Base-by-base conservation (phyloP, 106 monocot species). In the Phalaenopsis equestris region DNA sequence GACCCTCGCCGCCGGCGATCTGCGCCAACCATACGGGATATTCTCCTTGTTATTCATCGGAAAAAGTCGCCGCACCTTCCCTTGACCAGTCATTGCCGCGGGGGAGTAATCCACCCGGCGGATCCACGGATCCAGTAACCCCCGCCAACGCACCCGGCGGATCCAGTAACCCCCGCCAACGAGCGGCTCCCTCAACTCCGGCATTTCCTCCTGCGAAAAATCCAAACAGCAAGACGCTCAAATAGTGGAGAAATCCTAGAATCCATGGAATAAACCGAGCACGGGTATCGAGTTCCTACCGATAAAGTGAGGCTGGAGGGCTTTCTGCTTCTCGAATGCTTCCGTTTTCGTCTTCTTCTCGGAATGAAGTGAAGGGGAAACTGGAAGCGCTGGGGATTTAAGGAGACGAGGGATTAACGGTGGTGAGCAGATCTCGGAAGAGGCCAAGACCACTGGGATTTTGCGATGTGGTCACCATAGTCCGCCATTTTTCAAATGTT, bases 111-210 rank as follows among this genome's bases (percentile, higher is more conserved):
- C 68, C 21, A 68, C 80, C 1, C 56, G 72, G 8, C n/a, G n/a
- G n/a, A n/a, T n/a, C n/a, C n/a, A n/a, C 45, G 55, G 80, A 80
- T 80, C 46, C 19, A 80, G 80, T 55, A 73, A 1, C 80, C 80
- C 30, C 80, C 70, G 56, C 18, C 38, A 3, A 4, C 15, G 11
- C 21, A 68, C 80, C 1, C 56, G 72, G 8, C 45, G 55, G 80
- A 80, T 80, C 46, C 19, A 80, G 80, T 55, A 73, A 1, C 80
- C 80, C 30, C 80, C 70, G 56, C 18, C 38, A 3, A 4, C 15
- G 11, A 46, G 41, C 57, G 39, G 38, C 41, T 57, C 57, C 18
- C 57, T 56, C 55, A 23, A 39, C 7, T 78, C 78, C 56, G 38
- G 78, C 78, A 78, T 78, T 49, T n/a, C 49, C 46, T 49, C 48